Conservation (phyloP, 257 asterid species). For the Petunia axillaris region DNA sequence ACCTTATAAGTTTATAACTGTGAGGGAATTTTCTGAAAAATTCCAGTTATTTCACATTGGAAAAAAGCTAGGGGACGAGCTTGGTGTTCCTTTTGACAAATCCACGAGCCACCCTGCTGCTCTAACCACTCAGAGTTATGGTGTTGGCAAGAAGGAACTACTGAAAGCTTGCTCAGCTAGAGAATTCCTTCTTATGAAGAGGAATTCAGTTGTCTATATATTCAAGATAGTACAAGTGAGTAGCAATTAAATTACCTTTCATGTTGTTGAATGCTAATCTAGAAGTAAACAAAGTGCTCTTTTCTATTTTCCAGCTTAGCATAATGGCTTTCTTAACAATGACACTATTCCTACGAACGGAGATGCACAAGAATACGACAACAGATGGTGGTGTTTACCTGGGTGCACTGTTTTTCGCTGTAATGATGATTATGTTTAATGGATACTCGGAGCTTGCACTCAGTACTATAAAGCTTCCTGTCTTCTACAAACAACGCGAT, state of each 20-base stretch:
- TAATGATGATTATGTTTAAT: slow-evolving; percentile 45
- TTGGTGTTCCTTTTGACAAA: slow-evolving; percentile 34
- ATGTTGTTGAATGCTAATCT: not conserved
- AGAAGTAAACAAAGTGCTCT: not conserved
- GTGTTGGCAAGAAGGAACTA: slow-evolving; percentile 32
- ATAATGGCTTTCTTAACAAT: slow-evolving; percentile 45
- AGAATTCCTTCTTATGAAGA: slow-evolving; percentile 58
- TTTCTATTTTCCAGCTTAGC: slow-evolving; percentile 46
- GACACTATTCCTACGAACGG: slow-evolving; percentile 56
- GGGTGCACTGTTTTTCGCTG: slow-evolving; percentile 51
- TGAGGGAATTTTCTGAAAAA: slow-evolving; percentile 22
- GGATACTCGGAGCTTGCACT: slow-evolving; percentile 54
- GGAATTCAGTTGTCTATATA: slow-evolving; percentile 50
- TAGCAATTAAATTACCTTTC: not conserved
- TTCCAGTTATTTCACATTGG: slow-evolving; percentile 32
- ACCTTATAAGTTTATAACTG: slow-evolving; percentile 39
- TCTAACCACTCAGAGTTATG: slow-evolving; percentile 9
- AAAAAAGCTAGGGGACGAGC: slow-evolving; percentile 26
- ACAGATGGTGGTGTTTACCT: slow-evolving; percentile 42
- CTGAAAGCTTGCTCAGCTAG: slow-evolving; percentile 45
- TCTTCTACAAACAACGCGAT: slow-evolving; percentile 58
- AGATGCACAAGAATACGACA: slow-evolving; percentile 44
- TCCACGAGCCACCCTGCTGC: slow-evolving; percentile 28
- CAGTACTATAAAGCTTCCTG: slow-evolving; percentile 50
- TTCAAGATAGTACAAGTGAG: slow-evolving; percentile 51